Evolutionary conservation across 2,329 filamentous ascomycete species (phyloP), one percentile per base, ranked within the genome.

Genomic region (Basipetospora chlamydospora): DNA sequence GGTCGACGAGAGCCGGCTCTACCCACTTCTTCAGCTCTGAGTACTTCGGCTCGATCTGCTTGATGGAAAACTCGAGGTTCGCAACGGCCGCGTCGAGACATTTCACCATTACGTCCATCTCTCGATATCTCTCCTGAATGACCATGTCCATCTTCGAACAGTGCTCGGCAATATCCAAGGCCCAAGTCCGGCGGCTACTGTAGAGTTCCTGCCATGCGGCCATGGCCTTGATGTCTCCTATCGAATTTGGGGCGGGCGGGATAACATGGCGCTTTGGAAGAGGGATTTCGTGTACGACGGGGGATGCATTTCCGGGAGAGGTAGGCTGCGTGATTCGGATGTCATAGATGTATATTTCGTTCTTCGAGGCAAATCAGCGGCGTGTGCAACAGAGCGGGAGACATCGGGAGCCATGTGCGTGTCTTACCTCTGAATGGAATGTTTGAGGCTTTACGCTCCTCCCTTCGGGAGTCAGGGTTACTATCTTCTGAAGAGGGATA

Each of bases 301-400:
- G 57, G 13, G 62, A 56, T 6, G 61, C 50, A 32, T 58, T 53
- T 26, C 57, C 58, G 6, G 66, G 49, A 35, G 69, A 63, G 33
- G 67, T 59, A 35, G 73, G 57, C 44, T 78, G 68, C 44, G 80
- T 75, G 48, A 80, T 74, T 46, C 78, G 76, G 43, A 86, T 80
- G 57, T 95, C 86, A 58, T 93, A 98, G 36, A 96, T 74, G 54
- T 82, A 96, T 39, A 98, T 77, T 54, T 96, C 86, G 46, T 75
- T 82, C 80, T 92, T 26, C 23, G 13, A 25, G 35, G 22, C 12
- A 26, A 22, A 22, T 15, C 26, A 33, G 26, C 30, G 22, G n/a
- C 38, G 40, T 43, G 32, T 17, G 3, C 18, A 17, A 31, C 6
- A 25, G 17, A 21, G 20, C 26, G 20, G 15, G 10, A 21, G 34